Percentiles rank a stretch among this genome's conserved stretches.
These are phyloP conservation scores for Leptographium procerum DNA, from an alignment of 2,329 filamentous ascomycete species.

Conservation along the genomic window DNA sequence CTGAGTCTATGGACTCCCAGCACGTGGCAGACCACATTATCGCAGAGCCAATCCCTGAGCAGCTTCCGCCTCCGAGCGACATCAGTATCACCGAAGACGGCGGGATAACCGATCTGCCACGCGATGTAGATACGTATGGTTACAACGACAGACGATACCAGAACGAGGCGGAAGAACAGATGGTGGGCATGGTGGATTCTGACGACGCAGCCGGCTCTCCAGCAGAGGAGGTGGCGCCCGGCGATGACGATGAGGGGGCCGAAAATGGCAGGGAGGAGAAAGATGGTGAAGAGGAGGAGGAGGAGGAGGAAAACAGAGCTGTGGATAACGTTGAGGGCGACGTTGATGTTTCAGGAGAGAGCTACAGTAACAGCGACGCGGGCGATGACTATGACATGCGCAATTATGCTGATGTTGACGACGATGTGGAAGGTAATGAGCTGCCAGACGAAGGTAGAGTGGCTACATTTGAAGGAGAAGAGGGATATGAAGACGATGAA, in stretches of 20 bases:
- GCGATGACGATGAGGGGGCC: slow-evolving; percentile 10
- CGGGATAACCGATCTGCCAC: slow-evolving; percentile 9
- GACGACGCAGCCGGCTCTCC: slow-evolving; percentile 17
- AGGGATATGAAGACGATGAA: slow-evolving; percentile 11
- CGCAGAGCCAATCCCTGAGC: neutral
- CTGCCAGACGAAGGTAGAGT: slow-evolving; percentile 5
- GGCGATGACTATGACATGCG: slow-evolving; percentile 20
- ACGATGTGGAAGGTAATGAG: slow-evolving; percentile 14
- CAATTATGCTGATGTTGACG: slow-evolving; percentile 20
- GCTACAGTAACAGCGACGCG: slow-evolving; percentile 9
- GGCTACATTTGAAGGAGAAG: slow-evolving; percentile 9
- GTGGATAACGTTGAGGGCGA: slow-evolving; percentile 9
- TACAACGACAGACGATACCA: slow-evolving; percentile 16
- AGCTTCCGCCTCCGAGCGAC: neutral
- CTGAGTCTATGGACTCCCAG: slow-evolving; percentile 1
- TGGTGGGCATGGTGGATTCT: slow-evolving; percentile 14
- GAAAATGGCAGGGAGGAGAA: slow-evolving; percentile 14
- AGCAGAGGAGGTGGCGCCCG: slow-evolving; percentile 15
- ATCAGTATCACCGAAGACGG: neutral
- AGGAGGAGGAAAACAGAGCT: slow-evolving; percentile 14
- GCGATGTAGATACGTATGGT: slow-evolving; percentile 14
- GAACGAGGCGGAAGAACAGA: slow-evolving; percentile 18
- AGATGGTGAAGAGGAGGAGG: slow-evolving; percentile 13
- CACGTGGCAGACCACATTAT: slow-evolving; percentile 3
- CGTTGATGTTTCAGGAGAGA: slow-evolving; percentile 16